These are phyloP conservation scores for Sugiyamaella valdiviana DNA, from an alignment of 805 yeast genomes.

Conservation along the genomic window DNA sequence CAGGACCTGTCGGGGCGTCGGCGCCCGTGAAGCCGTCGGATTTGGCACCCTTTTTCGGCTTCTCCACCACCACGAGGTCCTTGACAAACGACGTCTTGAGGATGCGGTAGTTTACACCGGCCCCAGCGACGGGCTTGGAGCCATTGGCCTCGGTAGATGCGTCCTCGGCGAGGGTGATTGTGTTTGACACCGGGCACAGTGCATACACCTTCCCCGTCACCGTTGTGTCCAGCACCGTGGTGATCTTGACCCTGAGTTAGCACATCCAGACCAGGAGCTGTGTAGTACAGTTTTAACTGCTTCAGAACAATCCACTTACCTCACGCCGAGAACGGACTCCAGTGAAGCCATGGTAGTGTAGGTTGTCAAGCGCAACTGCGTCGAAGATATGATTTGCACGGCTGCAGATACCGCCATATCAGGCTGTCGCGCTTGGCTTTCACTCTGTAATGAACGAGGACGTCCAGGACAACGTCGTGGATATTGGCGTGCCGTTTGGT, in stretches of 20 bases:
- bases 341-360: constrained; percentile 10
- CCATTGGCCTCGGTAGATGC: background rate
- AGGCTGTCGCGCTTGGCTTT: no score
- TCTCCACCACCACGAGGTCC: constrained; percentile 42
- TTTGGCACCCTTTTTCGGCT: constrained; percentile 26
- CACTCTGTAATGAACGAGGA: background rate
- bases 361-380: no score
- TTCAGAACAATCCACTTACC: constrained; percentile 4
- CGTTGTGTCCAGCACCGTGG: constrained; percentile 51
- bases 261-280: background rate
- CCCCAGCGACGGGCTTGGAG: constrained; percentile 18
- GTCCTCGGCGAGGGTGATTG: constrained; percentile 36
- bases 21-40: constrained; percentile 29
- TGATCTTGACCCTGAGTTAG: constrained; percentile 42
- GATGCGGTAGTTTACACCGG: constrained; percentile 38
- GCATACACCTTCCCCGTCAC: constrained; percentile 61
- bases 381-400: background rate
- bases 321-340: constrained; percentile 15
- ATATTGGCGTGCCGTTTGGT: constrained; percentile 6
- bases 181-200: constrained; percentile 43
- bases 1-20: constrained; percentile 32
- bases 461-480: constrained; percentile 2
- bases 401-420: no score
- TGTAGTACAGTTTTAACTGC: constrained; percentile 26
- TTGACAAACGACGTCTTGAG: constrained; percentile 55